Base-by-base conservation (phyloP, 2,329 filamentous ascomycete species). In the Stemphylium beticola region DNA sequence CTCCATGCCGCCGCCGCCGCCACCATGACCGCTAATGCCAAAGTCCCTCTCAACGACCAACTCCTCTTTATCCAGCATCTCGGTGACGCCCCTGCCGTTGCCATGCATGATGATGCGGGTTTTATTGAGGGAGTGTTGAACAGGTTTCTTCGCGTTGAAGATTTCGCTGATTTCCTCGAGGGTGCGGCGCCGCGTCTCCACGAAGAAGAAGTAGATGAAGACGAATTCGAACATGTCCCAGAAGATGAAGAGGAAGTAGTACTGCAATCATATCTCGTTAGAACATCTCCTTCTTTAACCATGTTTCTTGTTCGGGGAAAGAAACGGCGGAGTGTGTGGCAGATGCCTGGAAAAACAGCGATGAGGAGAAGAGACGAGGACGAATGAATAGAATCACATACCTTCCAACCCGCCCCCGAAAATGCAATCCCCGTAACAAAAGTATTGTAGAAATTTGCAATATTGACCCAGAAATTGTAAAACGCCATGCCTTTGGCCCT, bases 401-500 rank as follows among this genome's bases (percentile, higher is more conserved):
- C 64, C 62, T 75, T 76, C 75, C 74, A 77, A 1, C 73, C 71
- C 3, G 71, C 72, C 3, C 66, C 62, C 2, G 69, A 60, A 57
- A 76, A 75, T 3, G 74, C 75, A 52, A 77, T 76, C 4, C 76
- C 77, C 55, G 65, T 78, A 0, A 78, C 78, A 57, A 79, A 81
- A 0, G 77, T 79, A 53, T 80, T 80, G 58, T 78, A 78, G 52
- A 80, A 78, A 17, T 70, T 68, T 4, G 77, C 77, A 48, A 79
- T 67, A 46, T 80, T 80, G 47, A 78, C 77, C 64, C 75, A 76
- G 52, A 81, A 74, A 41, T 79, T 79, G 58, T 79, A 79, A 58
- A 80, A 74, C 6, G 76, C 78, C 74, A 81, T 80, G 2, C 80
- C 79, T 59, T 82, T 82, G 2, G 79, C 79, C 14, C 80, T 71